Evolutionary conservation across 2,329 filamentous ascomycete species (phyloP), one percentile per base, ranked within the genome.

Genomic region (Achaetomium macrosporum): DNA sequence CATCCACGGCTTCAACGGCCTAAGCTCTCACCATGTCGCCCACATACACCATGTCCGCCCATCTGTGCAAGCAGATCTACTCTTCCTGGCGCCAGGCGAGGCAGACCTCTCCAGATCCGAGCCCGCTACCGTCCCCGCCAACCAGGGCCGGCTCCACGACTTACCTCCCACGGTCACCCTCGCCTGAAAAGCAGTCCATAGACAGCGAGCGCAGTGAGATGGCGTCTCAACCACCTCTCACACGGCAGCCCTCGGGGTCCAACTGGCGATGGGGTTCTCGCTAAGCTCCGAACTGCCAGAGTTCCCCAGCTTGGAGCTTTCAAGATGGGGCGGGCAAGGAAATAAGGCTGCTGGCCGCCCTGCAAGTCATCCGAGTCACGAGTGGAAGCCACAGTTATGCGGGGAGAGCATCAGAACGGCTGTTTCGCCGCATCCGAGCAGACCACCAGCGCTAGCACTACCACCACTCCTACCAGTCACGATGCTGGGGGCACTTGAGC

Each of bases 41-140:
- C 47, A 81, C 79, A 36, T 79, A 82, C 69, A 81, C 79, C 58
- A 81, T 82, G 74, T 80, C 78, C 15, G 77, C 78, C 61, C 79
- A 82, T 61, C 69, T 82, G 66, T 79, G 77, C 76, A 80, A 78
- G 67, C 73, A 81, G 62, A 77, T 82, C 68, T 78, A 75, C 70
- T 71, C 76, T 47, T 81, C 79, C n/a, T 82, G 78, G 76, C 73
- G 73, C 57, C 75, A 79, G 63, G 68, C 73, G 42, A 73, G 72
- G 58, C 72, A 75, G 58, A 65, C 69, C 29, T 68, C 67, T 3
- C 64, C 69, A 48, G 68, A 72, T 13, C 56, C 66, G 42, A 58
- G 56, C 53, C 58, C 64, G 41, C 54, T 61, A 45, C 59, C 59
- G 2, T 63, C 59, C 60, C 66, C 62, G 46, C 56, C 59, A 58